A percentile compares a stretch with the other conserved stretches of the same genome.
Evolutionary conservation across 768 basidiomycete genomes (phyloP).

Genomic region (Pisolithus tinctorius): DNA sequence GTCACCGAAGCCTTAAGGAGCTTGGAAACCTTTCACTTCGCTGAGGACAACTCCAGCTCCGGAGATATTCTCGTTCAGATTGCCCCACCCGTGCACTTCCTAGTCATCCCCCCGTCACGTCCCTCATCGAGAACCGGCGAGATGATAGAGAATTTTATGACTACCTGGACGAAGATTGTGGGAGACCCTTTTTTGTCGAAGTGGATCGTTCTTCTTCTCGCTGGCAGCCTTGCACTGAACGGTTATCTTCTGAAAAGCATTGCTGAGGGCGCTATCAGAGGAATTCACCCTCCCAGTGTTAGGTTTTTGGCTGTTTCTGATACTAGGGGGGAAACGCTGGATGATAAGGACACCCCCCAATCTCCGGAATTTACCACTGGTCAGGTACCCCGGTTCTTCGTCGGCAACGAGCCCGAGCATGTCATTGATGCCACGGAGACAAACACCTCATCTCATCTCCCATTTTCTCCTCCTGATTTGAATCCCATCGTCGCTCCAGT

Average conservation of each 20-base stretch:
- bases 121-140: conserved; percentile 37
- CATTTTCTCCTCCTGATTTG: conserved; percentile 4
- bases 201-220: conserved; percentile 88
- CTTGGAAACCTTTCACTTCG: conserved; percentile 35
- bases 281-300: conserved; percentile 22
- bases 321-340: conserved; percentile 13
- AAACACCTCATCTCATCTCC: conserved; percentile 10
- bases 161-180: conserved; percentile 82
- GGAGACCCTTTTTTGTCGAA: conserved; percentile 92
- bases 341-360: conserved; percentile 14
- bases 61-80: conserved; percentile 53
- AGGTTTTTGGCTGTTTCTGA: conserved; percentile 21
- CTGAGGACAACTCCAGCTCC: conserved; percentile 12
- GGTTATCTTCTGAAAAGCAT: conserved; percentile 89
- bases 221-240: conserved; percentile 82
- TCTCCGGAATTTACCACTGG: conserved; percentile 7
- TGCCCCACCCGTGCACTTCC: conserved; percentile 51
- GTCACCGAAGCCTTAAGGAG: conserved; percentile 52
- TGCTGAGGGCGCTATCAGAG: conserved; percentile 44
- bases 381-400: conserved; percentile 17
- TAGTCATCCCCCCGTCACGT: conserved; percentile 33
- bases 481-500: conserved; percentile 21
- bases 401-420: conserved; percentile 17
- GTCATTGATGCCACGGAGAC: conserved; percentile 10
- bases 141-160: conserved; percentile 81